phyloP scores from a whole-genome alignment of 2,329 filamentous ascomycete species.

The Curvularia spicifera region DNA sequence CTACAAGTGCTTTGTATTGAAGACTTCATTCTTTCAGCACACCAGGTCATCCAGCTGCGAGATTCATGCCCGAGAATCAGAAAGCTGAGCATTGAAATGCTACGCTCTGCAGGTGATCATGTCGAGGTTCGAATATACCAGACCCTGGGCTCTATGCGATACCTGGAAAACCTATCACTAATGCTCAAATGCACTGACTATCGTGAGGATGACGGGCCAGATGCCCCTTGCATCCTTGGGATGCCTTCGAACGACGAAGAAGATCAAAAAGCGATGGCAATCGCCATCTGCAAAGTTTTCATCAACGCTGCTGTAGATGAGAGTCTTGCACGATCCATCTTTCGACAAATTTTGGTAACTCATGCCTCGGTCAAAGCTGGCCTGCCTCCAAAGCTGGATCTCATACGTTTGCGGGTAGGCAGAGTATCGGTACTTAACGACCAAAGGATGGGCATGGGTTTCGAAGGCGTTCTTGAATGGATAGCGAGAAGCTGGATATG shows the following conservation, averaged over 20 bases:
- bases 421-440: neutral
- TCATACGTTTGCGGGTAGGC: neutral
- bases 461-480: neutral
- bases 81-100: neutral
- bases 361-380: neutral
- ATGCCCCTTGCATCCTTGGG: neutral
- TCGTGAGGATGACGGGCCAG: neutral
- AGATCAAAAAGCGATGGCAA: neutral
- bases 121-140: neutral
- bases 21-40: neutral
- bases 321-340: neutral
- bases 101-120: neutral
- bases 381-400: neutral
- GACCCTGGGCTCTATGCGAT: neutral
- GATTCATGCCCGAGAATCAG: neutral
- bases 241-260: neutral
- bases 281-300: neutral
- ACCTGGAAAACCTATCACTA: neutral
- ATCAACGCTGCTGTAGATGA: slow-evolving; percentile 1
- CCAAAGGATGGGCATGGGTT: neutral
- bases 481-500: slow-evolving; percentile 1
- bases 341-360: neutral
- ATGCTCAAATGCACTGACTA: neutral
- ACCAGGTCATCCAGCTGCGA: slow-evolving; percentile 1
- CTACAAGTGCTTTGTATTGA: neutral